Evolutionary conservation across 495 filamentous ascomycete species (phyloP).

Genomic region (Staphylotrichum tortipilum): DNA sequence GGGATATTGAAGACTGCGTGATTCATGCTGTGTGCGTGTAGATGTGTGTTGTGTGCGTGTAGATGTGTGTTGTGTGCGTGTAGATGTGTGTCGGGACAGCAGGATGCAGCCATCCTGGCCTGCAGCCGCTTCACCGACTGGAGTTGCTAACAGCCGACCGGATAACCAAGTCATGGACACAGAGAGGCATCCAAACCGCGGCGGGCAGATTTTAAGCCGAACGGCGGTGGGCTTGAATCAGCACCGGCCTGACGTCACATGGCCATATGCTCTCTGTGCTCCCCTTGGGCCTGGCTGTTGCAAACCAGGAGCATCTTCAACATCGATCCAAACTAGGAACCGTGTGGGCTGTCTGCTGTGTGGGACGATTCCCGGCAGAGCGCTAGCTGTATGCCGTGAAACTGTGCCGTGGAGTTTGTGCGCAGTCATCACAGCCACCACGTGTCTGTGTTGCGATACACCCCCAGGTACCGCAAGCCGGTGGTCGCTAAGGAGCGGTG

Average conservation of each 20-base stretch:
- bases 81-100: no score
- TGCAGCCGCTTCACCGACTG: no score
- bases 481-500: background rate
- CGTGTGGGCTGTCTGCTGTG: no score
- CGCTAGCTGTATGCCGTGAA: background rate
- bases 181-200: no score
- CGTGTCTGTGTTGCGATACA: slow-evolving; percentile 1
- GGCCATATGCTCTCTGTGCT: background rate
- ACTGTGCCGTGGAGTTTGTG: background rate
- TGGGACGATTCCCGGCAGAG: background rate
- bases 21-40: background rate
- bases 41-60: background rate
- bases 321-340: background rate
- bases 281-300: background rate
- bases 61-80: background rate
- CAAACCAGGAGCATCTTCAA: background rate
- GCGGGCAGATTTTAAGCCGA: no score
- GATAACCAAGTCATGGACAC: no score
- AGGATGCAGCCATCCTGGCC: background rate
- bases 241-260: background rate
- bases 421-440: background rate
- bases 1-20: no score
- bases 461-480: background rate
- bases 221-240: no score
- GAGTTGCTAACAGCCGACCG: no score